phyloP scores from a whole-genome alignment of 768 basidiomycete genomes.

The Trametes maxima region DNA sequence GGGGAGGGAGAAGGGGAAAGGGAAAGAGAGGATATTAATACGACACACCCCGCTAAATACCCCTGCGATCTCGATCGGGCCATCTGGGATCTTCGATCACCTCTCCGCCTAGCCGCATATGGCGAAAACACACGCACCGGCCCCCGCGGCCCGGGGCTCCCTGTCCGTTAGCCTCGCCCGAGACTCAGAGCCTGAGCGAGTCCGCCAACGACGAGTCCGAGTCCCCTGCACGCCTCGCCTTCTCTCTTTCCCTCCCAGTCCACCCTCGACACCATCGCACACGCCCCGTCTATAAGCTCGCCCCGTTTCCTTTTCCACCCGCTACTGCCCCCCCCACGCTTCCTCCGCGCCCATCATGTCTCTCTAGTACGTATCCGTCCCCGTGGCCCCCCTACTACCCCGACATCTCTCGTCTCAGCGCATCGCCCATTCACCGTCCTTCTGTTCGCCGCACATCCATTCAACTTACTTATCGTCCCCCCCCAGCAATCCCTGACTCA shows the following conservation, averaged over 20 bases:
- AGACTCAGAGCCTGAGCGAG: too few species aligned
- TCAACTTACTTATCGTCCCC: not conserved
- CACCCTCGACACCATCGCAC: not conserved
- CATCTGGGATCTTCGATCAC: conserved; percentile 2
- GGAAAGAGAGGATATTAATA: not conserved
- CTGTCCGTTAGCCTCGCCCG: not conserved
- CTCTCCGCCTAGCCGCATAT: not conserved
- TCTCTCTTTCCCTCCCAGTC: not conserved
- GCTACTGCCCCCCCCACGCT: not conserved
- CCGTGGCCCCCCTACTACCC: too few species aligned
- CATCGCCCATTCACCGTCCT: not conserved
- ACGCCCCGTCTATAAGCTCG: not conserved
- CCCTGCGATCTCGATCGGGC: conserved; percentile 1
- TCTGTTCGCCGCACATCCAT: not conserved
- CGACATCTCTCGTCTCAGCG: too few species aligned
- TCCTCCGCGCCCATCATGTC: not conserved
- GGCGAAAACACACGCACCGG: not conserved
- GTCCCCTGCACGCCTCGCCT: too few species aligned
- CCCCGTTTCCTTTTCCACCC: not conserved
- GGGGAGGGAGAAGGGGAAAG: not conserved
- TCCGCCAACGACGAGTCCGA: too few species aligned
- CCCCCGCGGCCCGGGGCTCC: conserved; percentile 2
- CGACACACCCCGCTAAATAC: not conserved
- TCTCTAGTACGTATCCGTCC: too few species aligned
- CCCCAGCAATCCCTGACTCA: not conserved